Evolutionary conservation across 805 yeast genomes (phyloP).

Genomic region (Metschnikowia chrysomelidarum): DNA sequence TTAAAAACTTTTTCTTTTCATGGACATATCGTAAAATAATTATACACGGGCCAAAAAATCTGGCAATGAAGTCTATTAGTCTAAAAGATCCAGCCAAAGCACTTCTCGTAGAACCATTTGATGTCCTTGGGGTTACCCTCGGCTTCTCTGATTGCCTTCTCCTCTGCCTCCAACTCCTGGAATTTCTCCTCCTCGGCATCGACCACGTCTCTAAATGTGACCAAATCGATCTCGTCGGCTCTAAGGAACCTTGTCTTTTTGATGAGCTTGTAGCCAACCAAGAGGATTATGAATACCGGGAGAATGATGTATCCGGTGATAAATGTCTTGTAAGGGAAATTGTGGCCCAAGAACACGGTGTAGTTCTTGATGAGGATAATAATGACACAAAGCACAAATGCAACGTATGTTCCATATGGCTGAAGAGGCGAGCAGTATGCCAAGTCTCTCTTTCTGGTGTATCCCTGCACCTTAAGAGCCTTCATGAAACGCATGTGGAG

Average conservation of each 20-base stretch:
- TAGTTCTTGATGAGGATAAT: conserved; percentile 61
- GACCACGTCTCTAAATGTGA: conserved; percentile 52
- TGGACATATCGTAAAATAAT: too few species aligned
- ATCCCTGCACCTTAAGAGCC: conserved; percentile 68
- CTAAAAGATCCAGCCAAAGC: conserved; percentile 49
- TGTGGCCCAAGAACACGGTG: conserved; percentile 60
- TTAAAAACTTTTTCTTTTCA: too few species aligned
- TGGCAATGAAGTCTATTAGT: not conserved
- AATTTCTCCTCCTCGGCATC: conserved; percentile 51
- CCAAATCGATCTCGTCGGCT: conserved; percentile 60
- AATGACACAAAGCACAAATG: conserved; percentile 51
- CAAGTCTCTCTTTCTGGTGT: conserved; percentile 49
- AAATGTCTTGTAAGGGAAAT: conserved; percentile 53
- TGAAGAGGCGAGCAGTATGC: conserved; percentile 65
- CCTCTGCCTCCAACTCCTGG: conserved; percentile 33
- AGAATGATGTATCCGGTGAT: conserved; percentile 78
- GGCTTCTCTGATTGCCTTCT: conserved; percentile 36
- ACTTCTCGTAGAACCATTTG: conserved; percentile 49
- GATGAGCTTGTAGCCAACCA: conserved; percentile 58
- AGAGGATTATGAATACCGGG: conserved; percentile 57
- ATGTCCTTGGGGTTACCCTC: conserved; percentile 42
- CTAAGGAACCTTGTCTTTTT: conserved; percentile 47
- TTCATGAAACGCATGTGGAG: conserved; percentile 64
- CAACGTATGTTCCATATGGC: conserved; percentile 64
- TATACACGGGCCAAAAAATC: too few species aligned